Percentiles rank a stretch among this genome's conserved stretches.
Evolutionary conservation across 2,329 filamentous ascomycete genomes (phyloP).

Genomic region (Lasiodiplodia sp.): DNA sequence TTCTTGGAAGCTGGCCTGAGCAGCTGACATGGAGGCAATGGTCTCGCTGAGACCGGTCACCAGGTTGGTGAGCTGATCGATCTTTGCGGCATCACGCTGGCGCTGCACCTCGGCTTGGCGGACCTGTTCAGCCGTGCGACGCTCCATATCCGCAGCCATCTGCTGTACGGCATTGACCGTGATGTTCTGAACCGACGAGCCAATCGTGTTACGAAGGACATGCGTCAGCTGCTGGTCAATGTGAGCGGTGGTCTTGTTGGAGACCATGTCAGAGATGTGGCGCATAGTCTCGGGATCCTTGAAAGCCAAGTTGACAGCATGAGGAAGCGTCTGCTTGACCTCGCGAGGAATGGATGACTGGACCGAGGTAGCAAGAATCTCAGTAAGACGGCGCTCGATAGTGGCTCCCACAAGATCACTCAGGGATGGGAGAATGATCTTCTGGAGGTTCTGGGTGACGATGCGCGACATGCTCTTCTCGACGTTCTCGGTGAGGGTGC

Average conservation of each 20-base stretch:
- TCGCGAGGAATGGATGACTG: conserved; percentile 74
- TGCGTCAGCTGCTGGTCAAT: conserved; percentile 74
- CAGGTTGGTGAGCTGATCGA: conserved; percentile 73
- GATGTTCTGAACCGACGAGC: conserved; percentile 70
- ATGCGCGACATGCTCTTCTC: conserved; percentile 80
- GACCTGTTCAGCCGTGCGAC: conserved; percentile 61
- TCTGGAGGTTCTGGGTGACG: conserved; percentile 77
- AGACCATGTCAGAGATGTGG: conserved; percentile 74
- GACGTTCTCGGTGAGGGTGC: conserved; percentile 73
- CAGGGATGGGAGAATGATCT: conserved; percentile 77
- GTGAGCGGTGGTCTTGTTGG: conserved; percentile 69
- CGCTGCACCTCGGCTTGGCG: conserved; percentile 60
- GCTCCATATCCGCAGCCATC: conserved; percentile 72
- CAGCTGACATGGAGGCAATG: conserved; percentile 72
- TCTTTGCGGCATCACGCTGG: conserved; percentile 67
- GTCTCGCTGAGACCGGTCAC: conserved; percentile 73
- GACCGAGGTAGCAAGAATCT: conserved; percentile 71
- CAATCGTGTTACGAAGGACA: conserved; percentile 66
- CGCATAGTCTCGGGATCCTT: conserved; percentile 78
- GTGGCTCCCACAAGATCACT: conserved; percentile 71
- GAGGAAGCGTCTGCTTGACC: conserved; percentile 73
- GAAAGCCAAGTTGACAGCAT: conserved; percentile 70
- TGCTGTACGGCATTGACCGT: conserved; percentile 72
- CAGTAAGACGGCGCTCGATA: conserved; percentile 74
- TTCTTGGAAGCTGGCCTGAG: conserved; percentile 73